Evolutionary conservation across 2,329 filamentous ascomycete genomes (phyloP).

Genomic region (Colletotrichum godetiae): DNA sequence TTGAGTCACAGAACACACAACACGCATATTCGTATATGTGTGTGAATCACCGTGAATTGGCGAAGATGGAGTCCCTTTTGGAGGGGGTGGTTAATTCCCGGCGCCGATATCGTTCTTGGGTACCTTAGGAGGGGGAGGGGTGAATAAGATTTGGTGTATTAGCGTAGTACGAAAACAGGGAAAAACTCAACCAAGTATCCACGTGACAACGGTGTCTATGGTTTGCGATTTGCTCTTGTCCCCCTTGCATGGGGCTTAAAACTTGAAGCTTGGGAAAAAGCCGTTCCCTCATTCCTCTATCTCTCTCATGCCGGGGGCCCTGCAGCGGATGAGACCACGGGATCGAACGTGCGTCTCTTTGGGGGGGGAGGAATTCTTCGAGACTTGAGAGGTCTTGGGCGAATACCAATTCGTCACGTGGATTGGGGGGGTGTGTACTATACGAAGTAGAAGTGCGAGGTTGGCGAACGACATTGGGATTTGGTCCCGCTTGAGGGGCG

Average conservation of each 20-base stretch:
- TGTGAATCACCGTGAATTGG: constrained; percentile 34
- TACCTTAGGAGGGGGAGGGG: background rate
- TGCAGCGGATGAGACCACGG: constrained; percentile 22
- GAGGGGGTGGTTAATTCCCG: background rate
- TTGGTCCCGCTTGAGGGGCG: constrained; percentile 7
- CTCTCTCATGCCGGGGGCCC: background rate
- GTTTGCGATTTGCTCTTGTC: constrained; percentile 23
- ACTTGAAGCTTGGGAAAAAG: background rate
- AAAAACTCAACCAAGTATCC: constrained; percentile 18
- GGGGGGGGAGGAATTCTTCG: background rate
- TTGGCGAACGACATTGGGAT: constrained; percentile 4
- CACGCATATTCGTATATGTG: background rate
- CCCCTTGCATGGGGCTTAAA: background rate
- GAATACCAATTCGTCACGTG: constrained; percentile 19
- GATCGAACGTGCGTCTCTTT: constrained; percentile 15
- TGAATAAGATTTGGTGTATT: background rate
- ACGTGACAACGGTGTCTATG: constrained; percentile 28
- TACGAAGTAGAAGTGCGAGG: background rate
- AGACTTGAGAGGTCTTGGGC: background rate
- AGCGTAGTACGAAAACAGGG: constrained; percentile 15
- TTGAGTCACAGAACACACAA: constrained; percentile 20
- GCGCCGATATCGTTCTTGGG: background rate
- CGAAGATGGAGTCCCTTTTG: constrained; percentile 12
- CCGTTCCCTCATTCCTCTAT: constrained; percentile 4
- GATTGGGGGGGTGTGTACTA: background rate